Percentiles rank a stretch among this genome's conserved stretches.
Conservation (phyloP, 1,139 yeast species). For the Geotrichum reessii region DNA sequence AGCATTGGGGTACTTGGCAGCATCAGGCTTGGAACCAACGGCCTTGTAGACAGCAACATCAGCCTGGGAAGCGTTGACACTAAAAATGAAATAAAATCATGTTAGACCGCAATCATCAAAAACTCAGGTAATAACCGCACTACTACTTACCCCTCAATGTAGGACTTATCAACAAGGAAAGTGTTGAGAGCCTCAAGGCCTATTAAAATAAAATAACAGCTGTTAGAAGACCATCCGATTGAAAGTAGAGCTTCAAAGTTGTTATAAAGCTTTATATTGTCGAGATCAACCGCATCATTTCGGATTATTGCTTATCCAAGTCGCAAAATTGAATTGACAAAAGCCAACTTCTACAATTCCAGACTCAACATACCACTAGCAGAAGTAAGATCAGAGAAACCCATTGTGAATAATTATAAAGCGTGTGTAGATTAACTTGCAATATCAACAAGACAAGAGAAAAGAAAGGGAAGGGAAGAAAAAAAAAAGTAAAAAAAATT, state of each 20-base stretch:
- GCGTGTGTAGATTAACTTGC: neutral
- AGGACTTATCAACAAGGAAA: constrained; percentile 85
- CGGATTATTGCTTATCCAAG: too few species aligned
- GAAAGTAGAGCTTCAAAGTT: too few species aligned
- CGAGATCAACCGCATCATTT: too few species aligned
- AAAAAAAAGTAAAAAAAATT: neutral
- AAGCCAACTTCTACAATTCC: too few species aligned
- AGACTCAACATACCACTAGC: constrained; percentile 37
- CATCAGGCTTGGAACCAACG: constrained; percentile 57
- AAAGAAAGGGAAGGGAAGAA: constrained; percentile 1
- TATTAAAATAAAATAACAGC: constrained; percentile 22
- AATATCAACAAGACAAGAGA: neutral
- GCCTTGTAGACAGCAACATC: constrained; percentile 90
- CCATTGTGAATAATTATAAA: constrained; percentile 28
- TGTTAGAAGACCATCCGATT: too few species aligned
- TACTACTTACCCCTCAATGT: constrained; percentile 93
- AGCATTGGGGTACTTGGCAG: constrained; percentile 80
- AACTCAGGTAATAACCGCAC: too few species aligned
- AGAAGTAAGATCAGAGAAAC: constrained; percentile 41
- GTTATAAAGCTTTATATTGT: too few species aligned
- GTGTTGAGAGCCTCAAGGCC: constrained; percentile 80
- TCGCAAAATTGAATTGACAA: neutral
- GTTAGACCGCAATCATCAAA: too few species aligned
- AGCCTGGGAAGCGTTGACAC: constrained; percentile 88
- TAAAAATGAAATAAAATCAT: too few species aligned